Conservation (phyloP, 805 yeast species). For the Cyberlindnera euphorbiae region DNA sequence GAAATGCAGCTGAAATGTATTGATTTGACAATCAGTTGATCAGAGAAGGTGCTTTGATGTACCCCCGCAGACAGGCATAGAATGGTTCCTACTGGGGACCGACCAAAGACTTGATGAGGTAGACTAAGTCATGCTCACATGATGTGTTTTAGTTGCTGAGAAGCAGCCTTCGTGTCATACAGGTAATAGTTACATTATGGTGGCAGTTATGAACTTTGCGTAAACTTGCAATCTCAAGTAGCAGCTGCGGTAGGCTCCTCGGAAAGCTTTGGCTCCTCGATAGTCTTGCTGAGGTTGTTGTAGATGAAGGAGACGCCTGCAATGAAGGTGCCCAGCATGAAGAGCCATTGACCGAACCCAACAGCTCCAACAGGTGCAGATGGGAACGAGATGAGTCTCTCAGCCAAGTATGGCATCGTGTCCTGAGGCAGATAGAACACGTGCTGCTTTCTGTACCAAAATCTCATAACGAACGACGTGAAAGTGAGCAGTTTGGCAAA, state of each 20-base stretch:
- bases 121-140: too few species aligned
- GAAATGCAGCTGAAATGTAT: too few species aligned
- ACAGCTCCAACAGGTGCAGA: conserved; percentile 57
- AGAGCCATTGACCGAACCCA: conserved; percentile 56
- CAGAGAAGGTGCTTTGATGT: too few species aligned
- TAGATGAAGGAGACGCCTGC: conserved; percentile 24
- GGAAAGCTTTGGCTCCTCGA: conserved; percentile 6
- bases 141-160: too few species aligned
- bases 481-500: conserved; percentile 2
- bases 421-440: conserved; percentile 12
- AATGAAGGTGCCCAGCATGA: conserved; percentile 28
- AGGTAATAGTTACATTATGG: too few species aligned
- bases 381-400: conserved; percentile 32
- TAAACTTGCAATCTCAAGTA: too few species aligned
- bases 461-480: conserved; percentile 6
- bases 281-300: conserved; percentile 1
- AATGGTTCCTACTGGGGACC: too few species aligned
- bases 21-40: too few species aligned
- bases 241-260: background rate
- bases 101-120: too few species aligned
- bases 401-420: conserved; percentile 8
- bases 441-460: conserved; percentile 15
- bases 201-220: too few species aligned
- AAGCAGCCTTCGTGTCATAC: too few species aligned
- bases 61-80: too few species aligned